phyloP scores from a whole-genome alignment of 2,329 filamentous ascomycete species.

The Leptographium galeiforme region DNA sequence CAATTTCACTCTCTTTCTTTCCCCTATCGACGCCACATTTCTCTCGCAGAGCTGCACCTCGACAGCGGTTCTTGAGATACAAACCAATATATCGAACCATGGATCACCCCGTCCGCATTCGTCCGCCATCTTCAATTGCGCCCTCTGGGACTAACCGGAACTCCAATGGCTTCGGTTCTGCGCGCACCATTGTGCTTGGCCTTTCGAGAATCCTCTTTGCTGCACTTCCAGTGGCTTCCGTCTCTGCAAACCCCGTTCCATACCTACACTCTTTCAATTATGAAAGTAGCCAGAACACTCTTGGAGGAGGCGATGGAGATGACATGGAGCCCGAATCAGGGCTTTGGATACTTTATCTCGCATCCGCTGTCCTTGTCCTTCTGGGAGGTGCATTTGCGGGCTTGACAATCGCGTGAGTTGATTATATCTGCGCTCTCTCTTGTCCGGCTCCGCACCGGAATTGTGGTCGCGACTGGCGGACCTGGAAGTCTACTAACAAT shows the following conservation, averaged over 20 bases:
- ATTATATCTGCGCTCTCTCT: neutral
- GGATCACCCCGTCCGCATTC: neutral
- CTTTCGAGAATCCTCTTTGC: conserved; percentile 37
- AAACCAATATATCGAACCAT: neutral
- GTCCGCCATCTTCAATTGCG: neutral
- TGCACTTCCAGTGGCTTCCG: conserved; percentile 28
- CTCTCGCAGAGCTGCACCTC: neutral
- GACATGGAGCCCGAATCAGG: conserved; percentile 43
- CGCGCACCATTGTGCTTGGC: conserved; percentile 36
- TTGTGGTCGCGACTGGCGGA: no score
- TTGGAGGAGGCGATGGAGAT: conserved; percentile 23
- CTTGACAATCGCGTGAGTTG: conserved; percentile 62
- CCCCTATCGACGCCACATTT: neutral
- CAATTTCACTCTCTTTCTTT: neutral
- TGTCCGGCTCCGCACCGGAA: neutral
- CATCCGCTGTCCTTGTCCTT: conserved; percentile 71
- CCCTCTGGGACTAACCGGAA: neutral
- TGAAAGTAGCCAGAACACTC: neutral
- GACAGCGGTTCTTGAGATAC: neutral
- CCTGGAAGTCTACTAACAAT: neutral
- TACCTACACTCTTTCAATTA: conserved; percentile 8
- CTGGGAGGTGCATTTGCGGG: conserved; percentile 89
- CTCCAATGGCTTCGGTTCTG: conserved; percentile 13
- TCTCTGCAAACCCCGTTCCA: conserved; percentile 28
- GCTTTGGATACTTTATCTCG: conserved; percentile 68